phyloP scores from a whole-genome alignment of 208 protist genomes.

The Polymyxa betae region DNA sequence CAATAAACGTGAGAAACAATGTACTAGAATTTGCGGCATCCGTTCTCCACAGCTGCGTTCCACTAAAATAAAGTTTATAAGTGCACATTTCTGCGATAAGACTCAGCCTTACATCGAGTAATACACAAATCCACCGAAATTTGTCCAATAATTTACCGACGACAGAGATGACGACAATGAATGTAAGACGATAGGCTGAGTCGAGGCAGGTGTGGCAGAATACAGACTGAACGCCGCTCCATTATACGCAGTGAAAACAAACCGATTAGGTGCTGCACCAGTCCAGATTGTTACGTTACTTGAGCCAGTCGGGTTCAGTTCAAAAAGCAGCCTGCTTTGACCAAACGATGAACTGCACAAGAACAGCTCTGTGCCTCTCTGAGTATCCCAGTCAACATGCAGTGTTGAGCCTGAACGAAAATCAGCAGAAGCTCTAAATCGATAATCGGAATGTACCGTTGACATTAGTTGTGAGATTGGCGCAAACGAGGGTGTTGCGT shows the following conservation, averaged over 20 bases:
- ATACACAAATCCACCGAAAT: conserved; percentile 1
- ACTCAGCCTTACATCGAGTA: neutral
- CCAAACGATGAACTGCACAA: neutral
- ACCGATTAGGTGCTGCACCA: neutral
- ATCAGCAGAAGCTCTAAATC: neutral
- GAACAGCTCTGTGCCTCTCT: conserved; percentile 12
- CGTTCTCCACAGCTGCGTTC: neutral
- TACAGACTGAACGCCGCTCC: conserved; percentile 27
- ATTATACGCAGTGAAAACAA: conserved; percentile 1
- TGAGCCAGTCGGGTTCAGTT: neutral
- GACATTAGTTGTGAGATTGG: neutral
- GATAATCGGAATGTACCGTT: neutral
- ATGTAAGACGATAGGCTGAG: neutral
- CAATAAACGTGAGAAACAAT: neutral
- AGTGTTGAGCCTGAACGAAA: neutral
- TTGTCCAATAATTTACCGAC: neutral
- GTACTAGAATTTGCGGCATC: neutral
- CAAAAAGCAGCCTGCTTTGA: neutral
- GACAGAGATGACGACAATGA: neutral
- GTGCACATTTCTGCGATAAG: neutral
- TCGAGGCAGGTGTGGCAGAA: neutral
- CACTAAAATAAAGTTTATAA: neutral
- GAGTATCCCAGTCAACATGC: neutral
- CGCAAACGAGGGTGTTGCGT: neutral
- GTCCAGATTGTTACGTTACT: neutral